phyloP scores from a whole-genome alignment of 2,329 filamentous ascomycete genomes.

The Neopestalotiopsis sp. region DNA sequence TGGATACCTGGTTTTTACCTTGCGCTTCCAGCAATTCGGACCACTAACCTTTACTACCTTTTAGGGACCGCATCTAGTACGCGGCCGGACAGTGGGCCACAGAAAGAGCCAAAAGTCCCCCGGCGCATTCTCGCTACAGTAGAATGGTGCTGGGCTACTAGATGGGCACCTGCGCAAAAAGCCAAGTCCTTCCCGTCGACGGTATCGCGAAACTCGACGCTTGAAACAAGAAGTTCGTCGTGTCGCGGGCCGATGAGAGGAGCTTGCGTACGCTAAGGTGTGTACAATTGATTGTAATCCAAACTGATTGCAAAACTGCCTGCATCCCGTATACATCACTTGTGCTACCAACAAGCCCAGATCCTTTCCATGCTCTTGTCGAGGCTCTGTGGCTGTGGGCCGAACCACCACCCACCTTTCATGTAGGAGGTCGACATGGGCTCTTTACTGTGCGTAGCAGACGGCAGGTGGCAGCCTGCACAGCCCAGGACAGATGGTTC shows the following conservation, averaged over 20 bases:
- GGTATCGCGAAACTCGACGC: neutral
- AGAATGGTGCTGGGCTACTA: no score
- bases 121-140: neutral
- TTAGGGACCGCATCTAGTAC: neutral
- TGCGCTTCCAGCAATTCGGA: neutral
- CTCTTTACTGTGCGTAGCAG: neutral
- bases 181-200: neutral
- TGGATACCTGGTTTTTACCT: neutral
- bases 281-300: neutral
- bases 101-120: neutral
- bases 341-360: neutral
- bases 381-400: constrained; percentile 6
- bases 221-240: neutral
- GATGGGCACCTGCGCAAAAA: neutral
- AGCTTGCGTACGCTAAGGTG: neutral
- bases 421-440: neutral
- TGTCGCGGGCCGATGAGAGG: neutral
- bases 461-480: constrained; percentile 2
- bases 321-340: neutral
- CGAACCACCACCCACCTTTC: neutral
- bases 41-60: neutral
- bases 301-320: neutral
- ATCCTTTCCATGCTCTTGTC: neutral
- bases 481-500: neutral
- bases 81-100: neutral